A percentile compares a stretch with the other conserved stretches of the same genome.
Evolutionary conservation across 768 basidiomycete genomes (phyloP).

Genomic region (Collybia sp.): DNA sequence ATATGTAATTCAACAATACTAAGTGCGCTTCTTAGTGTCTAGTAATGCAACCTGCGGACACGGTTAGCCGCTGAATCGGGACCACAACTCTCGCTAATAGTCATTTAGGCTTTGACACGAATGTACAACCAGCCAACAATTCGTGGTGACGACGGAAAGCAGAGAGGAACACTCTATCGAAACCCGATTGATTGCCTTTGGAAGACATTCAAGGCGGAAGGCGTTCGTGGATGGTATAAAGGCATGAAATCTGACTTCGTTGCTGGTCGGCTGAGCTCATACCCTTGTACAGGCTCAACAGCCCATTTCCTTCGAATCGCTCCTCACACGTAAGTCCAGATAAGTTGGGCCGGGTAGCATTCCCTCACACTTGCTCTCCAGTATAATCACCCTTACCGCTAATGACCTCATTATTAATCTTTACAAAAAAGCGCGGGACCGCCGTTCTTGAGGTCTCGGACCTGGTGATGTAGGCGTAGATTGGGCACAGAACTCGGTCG

Average conservation of each 20-base stretch:
- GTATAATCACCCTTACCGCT: conserved; percentile 86
- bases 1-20: conserved; percentile 1
- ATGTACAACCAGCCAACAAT: conserved; percentile 95
- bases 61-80: conserved; percentile 30
- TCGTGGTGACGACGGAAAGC: conserved; percentile 61
- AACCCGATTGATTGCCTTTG: conserved; percentile 95
- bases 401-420: conserved; percentile 75
- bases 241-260: conserved; percentile 34
- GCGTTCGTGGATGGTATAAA: conserved; percentile 94
- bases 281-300: conserved; percentile 60
- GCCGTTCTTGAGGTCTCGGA: conserved; percentile 19
- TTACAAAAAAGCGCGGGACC: conserved; percentile 47
- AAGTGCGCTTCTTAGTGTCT: conserved; percentile 50
- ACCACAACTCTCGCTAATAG: conserved; percentile 3
- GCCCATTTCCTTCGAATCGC: conserved; percentile 93
- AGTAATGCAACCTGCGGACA: conserved; percentile 94
- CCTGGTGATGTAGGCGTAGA: too few species aligned
- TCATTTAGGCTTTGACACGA: conserved; percentile 73
- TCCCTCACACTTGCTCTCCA: conserved; percentile 20
- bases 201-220: conserved; percentile 92
- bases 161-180: conserved; percentile 76
- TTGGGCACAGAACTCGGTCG: too few species aligned
- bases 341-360: neutral
- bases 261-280: conserved; percentile 2
- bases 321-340: conserved; percentile 74